Evolutionary conservation across 495 filamentous ascomycete genomes (phyloP).

Genomic region (Daldinia grandis): DNA sequence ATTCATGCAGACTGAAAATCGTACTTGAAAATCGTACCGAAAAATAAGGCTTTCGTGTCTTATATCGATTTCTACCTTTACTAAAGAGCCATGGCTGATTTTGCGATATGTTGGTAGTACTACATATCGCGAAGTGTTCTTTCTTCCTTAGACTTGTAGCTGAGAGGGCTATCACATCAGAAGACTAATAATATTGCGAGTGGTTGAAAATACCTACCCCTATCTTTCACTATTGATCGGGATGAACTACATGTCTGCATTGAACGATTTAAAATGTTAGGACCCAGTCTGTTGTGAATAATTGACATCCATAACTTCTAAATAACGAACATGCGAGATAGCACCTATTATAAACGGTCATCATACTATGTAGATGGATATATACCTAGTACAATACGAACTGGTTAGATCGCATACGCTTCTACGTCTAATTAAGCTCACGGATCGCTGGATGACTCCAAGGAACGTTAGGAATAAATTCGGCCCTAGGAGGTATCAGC

Average conservation of each 20-base stretch:
- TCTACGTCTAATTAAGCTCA: conserved; percentile 35
- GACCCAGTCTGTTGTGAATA: neutral
- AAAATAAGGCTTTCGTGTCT: neutral
- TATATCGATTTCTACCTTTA: neutral
- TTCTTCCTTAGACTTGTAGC: neutral
- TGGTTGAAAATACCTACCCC: neutral
- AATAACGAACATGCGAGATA: neutral
- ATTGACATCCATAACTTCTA: neutral
- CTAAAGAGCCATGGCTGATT: neutral
- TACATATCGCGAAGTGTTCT: neutral
- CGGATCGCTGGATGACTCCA: conserved; percentile 8
- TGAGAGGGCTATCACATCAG: neutral
- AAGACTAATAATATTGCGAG: neutral
- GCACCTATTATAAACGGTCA: neutral
- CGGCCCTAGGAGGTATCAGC: conserved; percentile 14
- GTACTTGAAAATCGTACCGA: neutral
- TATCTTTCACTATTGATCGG: neutral
- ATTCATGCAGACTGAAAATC: neutral
- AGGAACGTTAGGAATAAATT: conserved; percentile 7
- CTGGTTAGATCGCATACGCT: neutral
- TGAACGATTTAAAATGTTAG: neutral
- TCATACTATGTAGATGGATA: neutral
- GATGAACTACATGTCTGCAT: neutral
- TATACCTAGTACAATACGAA: neutral
- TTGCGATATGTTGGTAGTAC: neutral